These are phyloP conservation scores for Chaetomium globosum DNA, from an alignment of 2,329 filamentous ascomycete genomes.

Conservation along the genomic window DNA sequence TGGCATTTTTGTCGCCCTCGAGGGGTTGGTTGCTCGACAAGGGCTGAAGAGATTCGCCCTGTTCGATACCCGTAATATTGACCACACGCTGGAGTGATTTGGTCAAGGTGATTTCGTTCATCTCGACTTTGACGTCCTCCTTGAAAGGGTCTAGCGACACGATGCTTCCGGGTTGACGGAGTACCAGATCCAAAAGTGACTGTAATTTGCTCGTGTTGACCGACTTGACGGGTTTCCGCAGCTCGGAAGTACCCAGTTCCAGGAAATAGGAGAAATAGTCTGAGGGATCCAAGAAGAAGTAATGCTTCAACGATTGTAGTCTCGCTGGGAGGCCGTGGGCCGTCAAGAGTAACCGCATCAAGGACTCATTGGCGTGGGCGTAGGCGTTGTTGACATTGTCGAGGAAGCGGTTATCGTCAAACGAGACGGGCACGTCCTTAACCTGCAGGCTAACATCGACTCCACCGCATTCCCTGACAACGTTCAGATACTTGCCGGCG, in stretches of 20 bases:
- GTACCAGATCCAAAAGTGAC: constrained; percentile 89
- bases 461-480: constrained; percentile 94
- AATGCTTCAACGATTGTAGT: constrained; percentile 90
- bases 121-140: constrained; percentile 95
- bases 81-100: constrained; percentile 96
- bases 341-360: constrained; percentile 87
- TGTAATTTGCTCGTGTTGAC: constrained; percentile 95
- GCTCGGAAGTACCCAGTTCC: constrained; percentile 83
- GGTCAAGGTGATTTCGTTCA: constrained; percentile 91
- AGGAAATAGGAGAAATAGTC: constrained; percentile 99
- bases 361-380: constrained; percentile 89
- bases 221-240: constrained; percentile 82
- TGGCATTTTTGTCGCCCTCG: constrained; percentile 85
- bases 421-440: constrained; percentile 84
- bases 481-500: constrained; percentile 96
- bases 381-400: constrained; percentile 97
- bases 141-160: constrained; percentile 96
- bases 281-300: constrained; percentile 97
- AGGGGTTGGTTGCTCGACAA: constrained; percentile 63
- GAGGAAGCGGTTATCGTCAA: constrained; percentile 87
- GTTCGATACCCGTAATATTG: constrained; percentile 92
- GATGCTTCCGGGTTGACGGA: constrained; percentile 93
- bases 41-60: constrained; percentile 78
- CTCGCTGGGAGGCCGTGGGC: constrained; percentile 88
- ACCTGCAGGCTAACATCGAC: constrained; percentile 90